Conservation (phyloP, 1,284 basidiomycete species). For the Boletus hoseneyae region DNA sequence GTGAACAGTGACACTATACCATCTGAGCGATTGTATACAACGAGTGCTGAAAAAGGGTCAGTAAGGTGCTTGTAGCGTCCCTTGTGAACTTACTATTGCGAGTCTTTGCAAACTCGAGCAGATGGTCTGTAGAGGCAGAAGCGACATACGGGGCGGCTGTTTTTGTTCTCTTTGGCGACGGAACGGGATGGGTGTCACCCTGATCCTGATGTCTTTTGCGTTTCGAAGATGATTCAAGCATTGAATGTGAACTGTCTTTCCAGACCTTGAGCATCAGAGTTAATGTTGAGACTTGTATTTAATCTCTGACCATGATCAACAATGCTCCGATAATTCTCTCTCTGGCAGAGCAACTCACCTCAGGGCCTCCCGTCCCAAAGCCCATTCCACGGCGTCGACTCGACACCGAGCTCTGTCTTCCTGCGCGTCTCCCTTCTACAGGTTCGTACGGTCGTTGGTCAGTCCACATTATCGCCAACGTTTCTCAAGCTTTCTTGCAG, state of each 20-base stretch:
- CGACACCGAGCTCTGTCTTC: constrained; percentile 55
- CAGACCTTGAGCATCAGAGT: no score
- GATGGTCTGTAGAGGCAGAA: constrained; percentile 5
- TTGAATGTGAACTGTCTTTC: no score
- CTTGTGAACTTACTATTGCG: constrained; percentile 24
- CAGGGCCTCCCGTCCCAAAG: constrained; percentile 14
- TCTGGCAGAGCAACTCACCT: constrained; percentile 36
- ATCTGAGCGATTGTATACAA: constrained; percentile 21
- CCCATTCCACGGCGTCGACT: constrained; percentile 36
- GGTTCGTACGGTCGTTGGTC: constrained; percentile 39
- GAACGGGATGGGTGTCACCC: no score
- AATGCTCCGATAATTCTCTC: constrained; percentile 47
- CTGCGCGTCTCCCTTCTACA: constrained; percentile 61
- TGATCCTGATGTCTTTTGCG: constrained; percentile 8
- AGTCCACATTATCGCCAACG: constrained; percentile 18
- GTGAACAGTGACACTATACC: constrained; percentile 11
- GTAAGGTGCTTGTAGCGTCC: background rate
- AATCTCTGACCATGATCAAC: no score
- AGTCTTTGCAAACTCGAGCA: constrained; percentile 22
- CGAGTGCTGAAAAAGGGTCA: constrained; percentile 18
- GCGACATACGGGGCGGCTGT: no score
- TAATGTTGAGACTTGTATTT: no score
- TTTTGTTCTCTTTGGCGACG: no score
- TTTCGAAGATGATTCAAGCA: no score
- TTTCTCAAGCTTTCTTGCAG: constrained; percentile 55